Base-by-base conservation (phyloP, 2,329 filamentous ascomycete species). In the Alternaria triticina region DNA sequence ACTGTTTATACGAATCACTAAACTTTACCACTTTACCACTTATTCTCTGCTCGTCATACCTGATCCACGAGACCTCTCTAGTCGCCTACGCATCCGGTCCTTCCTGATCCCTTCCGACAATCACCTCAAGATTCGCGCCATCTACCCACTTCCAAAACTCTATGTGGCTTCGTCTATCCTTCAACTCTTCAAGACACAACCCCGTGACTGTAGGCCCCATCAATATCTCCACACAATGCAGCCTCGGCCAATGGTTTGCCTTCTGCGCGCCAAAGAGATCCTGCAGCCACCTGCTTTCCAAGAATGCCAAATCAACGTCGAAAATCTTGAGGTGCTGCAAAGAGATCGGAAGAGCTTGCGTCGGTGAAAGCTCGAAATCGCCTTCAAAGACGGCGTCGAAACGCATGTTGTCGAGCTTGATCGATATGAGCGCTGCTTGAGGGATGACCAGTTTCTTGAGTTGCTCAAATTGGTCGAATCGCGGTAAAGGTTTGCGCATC, bases 391-490 rank as follows among this genome's bases (percentile, higher is more conserved):
- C 54, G 4, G 54, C 51, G 6, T 60, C 60, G n/a, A 56, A 51
- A 3, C 58, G 61, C 68, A 70, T 70, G 50, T 67, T 67, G 28
- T 65, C 57, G 4, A 70, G 44, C 25, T 64, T 61, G n/a, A 69
- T 65, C 6, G 66, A 68, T 5, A 70, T 10, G 2, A 70, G 36
- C 6, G 64, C 68, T 36, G 64, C 64, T 46, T 70, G 66, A 1
- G 68, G 66, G 4, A 69, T 28, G 10, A 57, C 40, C 27, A 70
- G 28, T 17, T 30, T 58, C 15, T 49, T 33, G 1, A 70, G 52
- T 20, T 30, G 45, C 6, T 17, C 20, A 23, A 70, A 70, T 10
- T 46, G 30, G 10, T 61, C 33, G 28, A 70, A 67, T 1, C 62
- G 57, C 5, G 68, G 68, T 30, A 70, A 25, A 0, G 66, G 66